Conservation (phyloP, 192 early-diverging fungal species). For the Geranomyces variabilis region DNA sequence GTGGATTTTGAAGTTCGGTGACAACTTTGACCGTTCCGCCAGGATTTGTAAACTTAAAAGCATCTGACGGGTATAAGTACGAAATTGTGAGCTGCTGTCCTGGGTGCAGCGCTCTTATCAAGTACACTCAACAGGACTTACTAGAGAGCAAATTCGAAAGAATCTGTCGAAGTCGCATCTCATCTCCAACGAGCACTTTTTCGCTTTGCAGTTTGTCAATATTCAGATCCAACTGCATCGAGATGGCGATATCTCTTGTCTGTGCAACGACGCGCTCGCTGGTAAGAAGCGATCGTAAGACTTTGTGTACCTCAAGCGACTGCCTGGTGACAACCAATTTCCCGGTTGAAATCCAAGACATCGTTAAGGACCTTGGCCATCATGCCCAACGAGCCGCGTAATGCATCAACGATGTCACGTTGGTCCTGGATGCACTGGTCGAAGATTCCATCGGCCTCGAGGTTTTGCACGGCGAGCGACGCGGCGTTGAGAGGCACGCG, state of each 20-base stretch:
- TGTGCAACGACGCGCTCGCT: constrained; percentile 21
- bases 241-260: background rate
- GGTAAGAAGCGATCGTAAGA: constrained; percentile 18
- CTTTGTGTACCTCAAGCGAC: constrained; percentile 28
- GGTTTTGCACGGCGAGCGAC: constrained; percentile 26
- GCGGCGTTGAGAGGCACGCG: constrained; percentile 35
- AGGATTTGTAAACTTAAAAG: constrained; percentile 28
- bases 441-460: constrained; percentile 26
- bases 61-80: too few relatives aligned
- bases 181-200: constrained; percentile 27
- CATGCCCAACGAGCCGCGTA: constrained; percentile 28
- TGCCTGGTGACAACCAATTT: constrained; percentile 10
- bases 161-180: constrained; percentile 33
- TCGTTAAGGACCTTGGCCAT: constrained; percentile 39
- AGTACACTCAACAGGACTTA: too few relatives aligned
- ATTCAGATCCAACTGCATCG: constrained; percentile 15
- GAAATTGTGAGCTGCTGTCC: too few relatives aligned
- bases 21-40: constrained; percentile 28
- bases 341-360: constrained; percentile 31
- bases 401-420: constrained; percentile 29
- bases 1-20: constrained; percentile 18
- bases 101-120: too few relatives aligned
- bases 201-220: constrained; percentile 7
- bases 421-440: constrained; percentile 12
- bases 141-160: constrained; percentile 25